Conservation (phyloP, 1,284 basidiomycete genomes). For the Apiotrichum gracile region DNA sequence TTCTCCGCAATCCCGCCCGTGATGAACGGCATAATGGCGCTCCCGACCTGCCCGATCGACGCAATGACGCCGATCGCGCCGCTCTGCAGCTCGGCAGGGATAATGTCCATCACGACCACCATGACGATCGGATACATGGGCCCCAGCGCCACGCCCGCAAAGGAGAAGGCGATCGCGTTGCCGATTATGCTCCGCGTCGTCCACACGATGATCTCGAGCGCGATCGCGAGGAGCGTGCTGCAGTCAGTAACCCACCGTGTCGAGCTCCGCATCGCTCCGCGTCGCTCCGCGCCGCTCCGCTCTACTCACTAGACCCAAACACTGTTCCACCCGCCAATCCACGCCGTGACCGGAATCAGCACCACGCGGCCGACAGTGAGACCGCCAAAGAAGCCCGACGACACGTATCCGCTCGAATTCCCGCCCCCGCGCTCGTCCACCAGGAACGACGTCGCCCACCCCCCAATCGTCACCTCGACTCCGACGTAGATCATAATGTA, state of each 20-base stretch:
- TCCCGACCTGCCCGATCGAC: conserved; percentile 58
- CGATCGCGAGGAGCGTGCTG: conserved; percentile 27
- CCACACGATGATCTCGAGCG: conserved; percentile 60
- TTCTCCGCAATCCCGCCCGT: conserved; percentile 34
- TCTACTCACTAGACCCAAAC: conserved; percentile 41
- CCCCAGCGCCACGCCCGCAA: conserved; percentile 52
- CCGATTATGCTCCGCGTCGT: conserved; percentile 57
- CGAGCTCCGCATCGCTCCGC: background rate
- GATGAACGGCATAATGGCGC: conserved; percentile 59
- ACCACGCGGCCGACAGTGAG: conserved; percentile 38
- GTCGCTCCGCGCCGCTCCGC: no score
- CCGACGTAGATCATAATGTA: conserved; percentile 42
- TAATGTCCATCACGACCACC: conserved; percentile 44
- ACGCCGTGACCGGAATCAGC: conserved; percentile 38
- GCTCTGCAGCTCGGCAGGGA: conserved; percentile 60
- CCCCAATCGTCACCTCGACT: conserved; percentile 39
- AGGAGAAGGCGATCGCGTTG: conserved; percentile 56
- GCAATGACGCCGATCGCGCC: conserved; percentile 59
- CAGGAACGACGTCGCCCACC: conserved; percentile 42
- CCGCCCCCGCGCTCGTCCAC: conserved; percentile 36
- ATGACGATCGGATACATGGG: conserved; percentile 63
- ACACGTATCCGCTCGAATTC: conserved; percentile 35
- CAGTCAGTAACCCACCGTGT: background rate
- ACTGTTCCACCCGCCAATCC: conserved; percentile 31
- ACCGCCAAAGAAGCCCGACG: conserved; percentile 42